These are phyloP conservation scores for Litsea cubeba DNA, from an alignment of 164 flowering plant genomes.

Conservation along the genomic window DNA sequence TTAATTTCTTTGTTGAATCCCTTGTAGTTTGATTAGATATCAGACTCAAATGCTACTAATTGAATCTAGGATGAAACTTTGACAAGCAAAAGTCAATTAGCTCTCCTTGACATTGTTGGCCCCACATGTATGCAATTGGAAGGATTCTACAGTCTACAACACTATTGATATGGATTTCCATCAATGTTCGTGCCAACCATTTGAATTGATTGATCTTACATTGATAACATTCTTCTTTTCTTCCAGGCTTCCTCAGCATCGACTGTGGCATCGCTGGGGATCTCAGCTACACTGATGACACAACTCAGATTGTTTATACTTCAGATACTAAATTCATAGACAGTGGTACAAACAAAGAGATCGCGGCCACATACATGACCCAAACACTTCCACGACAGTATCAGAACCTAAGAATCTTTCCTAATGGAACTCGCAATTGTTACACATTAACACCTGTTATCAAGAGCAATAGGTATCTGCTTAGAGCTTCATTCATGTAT, in stretches of 20 bases:
- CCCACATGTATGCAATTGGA: no score
- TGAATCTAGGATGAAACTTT: no score
- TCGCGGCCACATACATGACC: not conserved
- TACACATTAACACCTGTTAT: not conserved
- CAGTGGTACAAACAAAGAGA: not conserved
- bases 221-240: not conserved
- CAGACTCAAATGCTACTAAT: no score
- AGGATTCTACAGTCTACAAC: no score
- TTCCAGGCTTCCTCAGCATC: conserved; percentile 9
- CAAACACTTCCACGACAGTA: not conserved
- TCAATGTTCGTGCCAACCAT: no score
- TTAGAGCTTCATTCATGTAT: conserved; percentile 12
- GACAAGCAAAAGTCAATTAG: no score
- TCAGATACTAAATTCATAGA: conserved; percentile 7
- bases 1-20: no score
- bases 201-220: no score
- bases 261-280: conserved; percentile 8
- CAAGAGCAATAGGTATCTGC: not conserved
- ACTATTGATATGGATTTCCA: no score
- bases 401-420: conserved; percentile 3
- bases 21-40: no score
- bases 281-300: conserved; percentile 3
- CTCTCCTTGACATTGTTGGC: no score
- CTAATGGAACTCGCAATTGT: conserved; percentile 4
- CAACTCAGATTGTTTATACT: not conserved